A percentile compares a stretch with the other conserved stretches of the same genome.
Conservation (phyloP, 805 yeast genomes). For the Tetrapisispora phaffii region DNA sequence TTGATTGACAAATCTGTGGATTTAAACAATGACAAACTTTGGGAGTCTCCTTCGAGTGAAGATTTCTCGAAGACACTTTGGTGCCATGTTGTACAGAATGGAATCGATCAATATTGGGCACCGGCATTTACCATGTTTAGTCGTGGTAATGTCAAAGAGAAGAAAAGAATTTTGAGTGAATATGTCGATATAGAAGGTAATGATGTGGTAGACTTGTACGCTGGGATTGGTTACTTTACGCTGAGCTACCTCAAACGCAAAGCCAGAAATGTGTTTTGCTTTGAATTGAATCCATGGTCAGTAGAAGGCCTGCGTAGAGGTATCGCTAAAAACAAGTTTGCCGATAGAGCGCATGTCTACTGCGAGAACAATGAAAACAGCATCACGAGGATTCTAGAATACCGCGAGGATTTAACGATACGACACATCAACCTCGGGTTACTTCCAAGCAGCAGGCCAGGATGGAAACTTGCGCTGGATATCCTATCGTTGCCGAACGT, state of each 20-base stretch:
- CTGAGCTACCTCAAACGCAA: conserved; percentile 50
- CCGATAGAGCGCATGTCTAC: conserved; percentile 9
- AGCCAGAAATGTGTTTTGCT: conserved; percentile 51
- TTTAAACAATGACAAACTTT: conserved; percentile 6
- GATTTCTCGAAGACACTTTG: conserved; percentile 54
- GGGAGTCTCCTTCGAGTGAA: conserved; percentile 30
- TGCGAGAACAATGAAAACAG: conserved; percentile 41
- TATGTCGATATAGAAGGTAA: conserved; percentile 32
- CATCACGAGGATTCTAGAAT: conserved; percentile 30
- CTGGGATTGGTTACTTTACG: conserved; percentile 82
- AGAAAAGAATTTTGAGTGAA: conserved; percentile 47
- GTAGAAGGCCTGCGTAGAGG: conserved; percentile 60
- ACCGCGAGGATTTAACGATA: conserved; percentile 12
- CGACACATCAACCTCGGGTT: conserved; percentile 69
- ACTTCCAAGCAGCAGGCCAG: conserved; percentile 56
- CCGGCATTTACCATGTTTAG: conserved; percentile 82
- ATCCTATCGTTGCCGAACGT: conserved; percentile 6
- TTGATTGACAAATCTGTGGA: conserved; percentile 42
- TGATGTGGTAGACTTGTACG: conserved; percentile 59
- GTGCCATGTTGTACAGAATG: conserved; percentile 65
- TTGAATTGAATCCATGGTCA: conserved; percentile 85
- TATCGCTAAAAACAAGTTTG: conserved; percentile 35
- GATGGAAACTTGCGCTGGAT: conserved; percentile 45
- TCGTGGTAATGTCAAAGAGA: conserved; percentile 77
- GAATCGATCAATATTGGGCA: conserved; percentile 72